Evolutionary conservation across 768 basidiomycete species (phyloP).

Genomic region (Kondoa subrosea): DNA sequence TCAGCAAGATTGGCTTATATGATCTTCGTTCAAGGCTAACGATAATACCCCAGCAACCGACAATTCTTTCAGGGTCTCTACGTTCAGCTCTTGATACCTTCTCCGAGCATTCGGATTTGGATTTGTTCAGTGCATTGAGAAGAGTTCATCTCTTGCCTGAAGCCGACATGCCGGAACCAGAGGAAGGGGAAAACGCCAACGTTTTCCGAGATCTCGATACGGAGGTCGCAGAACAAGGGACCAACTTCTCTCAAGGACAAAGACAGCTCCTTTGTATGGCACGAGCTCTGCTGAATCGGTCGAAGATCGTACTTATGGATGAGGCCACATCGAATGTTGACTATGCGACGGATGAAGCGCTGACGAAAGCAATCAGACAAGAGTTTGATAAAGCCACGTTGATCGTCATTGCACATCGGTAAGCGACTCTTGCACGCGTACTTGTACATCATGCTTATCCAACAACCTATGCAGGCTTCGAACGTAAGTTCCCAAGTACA

Average conservation of each 20-base stretch:
- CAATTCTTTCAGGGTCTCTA: slow-evolving; percentile 41
- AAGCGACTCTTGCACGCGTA: not conserved
- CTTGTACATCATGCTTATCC: not conserved
- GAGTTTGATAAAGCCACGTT: slow-evolving; percentile 26
- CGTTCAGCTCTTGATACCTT: slow-evolving; percentile 40
- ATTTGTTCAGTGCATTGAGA: slow-evolving; percentile 28
- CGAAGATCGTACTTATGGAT: slow-evolving; percentile 23
- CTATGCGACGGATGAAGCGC: slow-evolving; percentile 43
- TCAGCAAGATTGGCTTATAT: slow-evolving; percentile 32
- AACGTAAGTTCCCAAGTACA: no score
- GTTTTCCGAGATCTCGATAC: slow-evolving; percentile 18
- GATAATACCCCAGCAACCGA: slow-evolving; percentile 16
- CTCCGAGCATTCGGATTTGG: slow-evolving; percentile 25
- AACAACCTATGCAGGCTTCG: no score
- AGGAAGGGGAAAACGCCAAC: slow-evolving; percentile 18
- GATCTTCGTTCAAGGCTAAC: slow-evolving; percentile 52
- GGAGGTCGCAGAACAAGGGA: slow-evolving; percentile 18
- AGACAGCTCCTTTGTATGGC: slow-evolving; percentile 28
- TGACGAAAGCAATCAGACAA: slow-evolving; percentile 22
- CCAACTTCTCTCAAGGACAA: slow-evolving; percentile 22
- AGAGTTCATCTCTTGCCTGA: slow-evolving; percentile 23
- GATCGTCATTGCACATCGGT: slow-evolving; percentile 25
- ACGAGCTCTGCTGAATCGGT: slow-evolving; percentile 25
- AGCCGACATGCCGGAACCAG: slow-evolving; percentile 9
- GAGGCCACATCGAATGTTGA: slow-evolving; percentile 30